Base-by-base conservation (phyloP, 768 basidiomycete species). In the Tricholoma saponaceum region DNA sequence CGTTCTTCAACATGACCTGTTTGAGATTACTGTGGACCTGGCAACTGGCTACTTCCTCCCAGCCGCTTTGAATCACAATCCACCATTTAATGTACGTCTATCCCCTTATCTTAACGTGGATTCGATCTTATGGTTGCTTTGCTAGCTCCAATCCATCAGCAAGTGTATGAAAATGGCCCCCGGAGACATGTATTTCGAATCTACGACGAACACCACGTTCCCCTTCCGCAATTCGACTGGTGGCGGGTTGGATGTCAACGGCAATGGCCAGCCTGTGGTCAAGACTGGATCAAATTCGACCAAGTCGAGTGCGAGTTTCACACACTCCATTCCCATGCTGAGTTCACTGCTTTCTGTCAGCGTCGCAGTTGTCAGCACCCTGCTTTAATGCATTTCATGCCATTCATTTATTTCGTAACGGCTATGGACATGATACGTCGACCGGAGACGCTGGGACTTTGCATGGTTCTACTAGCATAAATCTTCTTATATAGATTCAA, bases 1-100 rank as follows among this genome's bases (percentile, higher is more conserved):
- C 65, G 91, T 95, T 32, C 77, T 98, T 55, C 81, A 94, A 70
- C 92, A 95, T 64, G 95, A 97, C 70, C 76, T 96, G 35, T 95
- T 78, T 62, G 73, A 86, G 61, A 84, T 92, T 65, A 90, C 92
- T 12, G 93, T 96, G 52, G 92, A 96, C 65, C 83, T 98, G 61
- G 95, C 95, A 26, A 80, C 89, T 57, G 92, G 90, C 22, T 95
- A 94, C 74, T 87, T 91, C 61, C 77, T 97, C 16, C 82, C 90
- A 57, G 79, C 85, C 26, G 95, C 93, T 20, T 70, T 90, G 65
- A 79, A 65, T 20, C 84, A 86, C 65, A 76, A 76, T 14, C 90
- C 89, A 13, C 60, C 79, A 2, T 85, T 95, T 69, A 83, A 74
- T 41, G 85, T 95, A 65, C 58, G 77, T 67, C 33, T 23, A 8